Evolutionary conservation across 1,284 basidiomycete genomes (phyloP).

Genomic region (Termitomyces sp.): DNA sequence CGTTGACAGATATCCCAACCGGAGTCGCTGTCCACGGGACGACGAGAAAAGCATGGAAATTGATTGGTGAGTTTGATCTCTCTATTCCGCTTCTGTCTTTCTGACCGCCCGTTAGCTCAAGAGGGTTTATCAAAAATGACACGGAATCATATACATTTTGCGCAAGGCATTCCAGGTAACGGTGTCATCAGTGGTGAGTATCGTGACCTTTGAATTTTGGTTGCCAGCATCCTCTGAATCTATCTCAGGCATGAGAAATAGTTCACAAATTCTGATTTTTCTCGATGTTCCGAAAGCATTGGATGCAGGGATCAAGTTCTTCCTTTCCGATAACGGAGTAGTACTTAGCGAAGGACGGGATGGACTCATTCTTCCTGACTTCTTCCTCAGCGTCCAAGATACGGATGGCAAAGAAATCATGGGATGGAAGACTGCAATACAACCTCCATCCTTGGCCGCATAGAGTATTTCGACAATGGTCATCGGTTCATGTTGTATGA

Average conservation of each 20-base stretch:
- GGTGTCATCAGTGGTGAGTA: constrained; percentile 70
- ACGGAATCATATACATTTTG: constrained; percentile 86
- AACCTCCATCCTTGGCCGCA: background rate
- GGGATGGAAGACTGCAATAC: constrained; percentile 24
- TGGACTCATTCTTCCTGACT: constrained; percentile 49
- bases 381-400: constrained; percentile 60
- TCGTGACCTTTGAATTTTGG: background rate
- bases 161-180: constrained; percentile 60
- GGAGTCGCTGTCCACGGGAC: constrained; percentile 78
- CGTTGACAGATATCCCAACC: constrained; percentile 56
- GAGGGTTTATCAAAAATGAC: constrained; percentile 82
- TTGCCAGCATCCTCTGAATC: background rate
- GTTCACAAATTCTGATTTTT: constrained; percentile 71
- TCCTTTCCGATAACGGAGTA: constrained; percentile 78
- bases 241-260: constrained; percentile 66
- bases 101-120: constrained; percentile 35
- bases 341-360: constrained; percentile 73
- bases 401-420: constrained; percentile 23
- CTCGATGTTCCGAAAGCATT: constrained; percentile 71
- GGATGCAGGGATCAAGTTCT: constrained; percentile 66
- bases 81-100: background rate
- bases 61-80: constrained; percentile 51
- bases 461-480: background rate
- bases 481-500: background rate
- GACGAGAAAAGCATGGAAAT: constrained; percentile 58